Evolutionary conservation across 192 early-diverging fungal genomes (phyloP), one percentile per base, ranked within the genome.

Genomic region (Globomyces pollinis-pini): DNA sequence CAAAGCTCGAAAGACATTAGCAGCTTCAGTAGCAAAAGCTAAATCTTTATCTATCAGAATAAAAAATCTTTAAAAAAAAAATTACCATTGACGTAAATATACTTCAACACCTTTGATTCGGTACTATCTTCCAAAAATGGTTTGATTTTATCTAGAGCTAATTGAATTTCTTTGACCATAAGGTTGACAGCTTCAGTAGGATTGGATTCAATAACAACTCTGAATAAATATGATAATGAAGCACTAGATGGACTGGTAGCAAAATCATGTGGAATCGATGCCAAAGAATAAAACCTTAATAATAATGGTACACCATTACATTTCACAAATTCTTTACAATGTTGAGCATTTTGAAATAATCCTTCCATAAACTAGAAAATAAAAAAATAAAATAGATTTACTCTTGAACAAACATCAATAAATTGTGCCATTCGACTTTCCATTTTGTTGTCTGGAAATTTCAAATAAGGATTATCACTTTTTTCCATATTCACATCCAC

Each of bases 311-410:
- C 63, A 5, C 88, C 88, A n/a, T 74, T 70, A 15, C 70, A 60
- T 26, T 81, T 75, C 18, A 89, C 69, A 53, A 92, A 87, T 28
- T 90, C 91, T 33, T 76, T 76, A n/a, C 75, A 80, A 61, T 89
- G 88, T 7, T 76, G 55, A 18, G 74, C 67, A 58, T 87, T 90
- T 51, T 90, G 88, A 62, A 94, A 91, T 28, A 91, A 71, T 5
- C 90, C 90, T 53, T 94, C 90, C 33, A 91, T 72, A 59, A 94
- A 91, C 44, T 47, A 47, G 2, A 26, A n/a, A n/a, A n/a, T n/a
- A n/a, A n/a, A n/a, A n/a, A n/a, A n/a, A 28, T 26, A 47, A 26
- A 12, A 21, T 8, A 28, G 16, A 47, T 0, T 23, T 47, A 47
- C 44, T 62, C 77, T 68, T 13, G 84, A 75, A 15, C 77, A 65